Conservation (phyloP, 108 stramenopile species). For the Nitzschia putrida region DNA sequence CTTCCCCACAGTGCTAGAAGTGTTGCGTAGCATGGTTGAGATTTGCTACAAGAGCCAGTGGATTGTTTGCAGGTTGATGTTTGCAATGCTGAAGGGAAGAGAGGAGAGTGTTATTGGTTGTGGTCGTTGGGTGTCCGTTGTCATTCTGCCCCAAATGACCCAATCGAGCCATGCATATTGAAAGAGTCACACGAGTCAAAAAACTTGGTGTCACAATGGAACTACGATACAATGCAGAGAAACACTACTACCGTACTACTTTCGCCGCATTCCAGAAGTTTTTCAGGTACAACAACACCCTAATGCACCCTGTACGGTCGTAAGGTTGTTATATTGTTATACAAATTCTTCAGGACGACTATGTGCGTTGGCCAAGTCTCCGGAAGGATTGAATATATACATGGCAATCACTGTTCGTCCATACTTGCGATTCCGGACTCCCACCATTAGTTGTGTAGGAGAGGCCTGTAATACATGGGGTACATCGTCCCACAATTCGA, state of each 20-base stretch:
- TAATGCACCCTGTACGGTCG: neutral
- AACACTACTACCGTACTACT: neutral
- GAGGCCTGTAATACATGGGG: slow-evolving; percentile 75
- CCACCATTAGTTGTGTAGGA: slow-evolving; percentile 71
- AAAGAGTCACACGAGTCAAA: too few relatives aligned
- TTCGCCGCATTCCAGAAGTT: neutral
- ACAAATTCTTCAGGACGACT: slow-evolving; percentile 89
- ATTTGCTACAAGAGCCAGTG: too few relatives aligned
- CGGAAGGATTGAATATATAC: slow-evolving; percentile 91
- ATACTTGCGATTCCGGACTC: slow-evolving; percentile 92
- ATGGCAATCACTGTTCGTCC: slow-evolving; percentile 93
- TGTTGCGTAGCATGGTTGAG: too few relatives aligned
- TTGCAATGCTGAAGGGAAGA: too few relatives aligned
- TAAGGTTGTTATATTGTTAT: neutral
- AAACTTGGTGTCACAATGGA: too few relatives aligned
- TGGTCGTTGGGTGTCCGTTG: too few relatives aligned
- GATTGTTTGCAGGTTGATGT: too few relatives aligned
- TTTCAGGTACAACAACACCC: neutral
- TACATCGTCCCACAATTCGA: slow-evolving; percentile 85
- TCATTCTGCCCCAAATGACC: too few relatives aligned
- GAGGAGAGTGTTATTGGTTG: too few relatives aligned
- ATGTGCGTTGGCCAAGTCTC: slow-evolving; percentile 63
- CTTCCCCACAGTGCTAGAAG: too few relatives aligned
- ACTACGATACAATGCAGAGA: too few relatives aligned
- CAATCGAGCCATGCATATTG: too few relatives aligned